Percentiles rank a stretch among this genome's conserved stretches.
Evolutionary conservation across 805 yeast genomes (phyloP).

Genomic region (Blastobotrys chiropterorum): DNA sequence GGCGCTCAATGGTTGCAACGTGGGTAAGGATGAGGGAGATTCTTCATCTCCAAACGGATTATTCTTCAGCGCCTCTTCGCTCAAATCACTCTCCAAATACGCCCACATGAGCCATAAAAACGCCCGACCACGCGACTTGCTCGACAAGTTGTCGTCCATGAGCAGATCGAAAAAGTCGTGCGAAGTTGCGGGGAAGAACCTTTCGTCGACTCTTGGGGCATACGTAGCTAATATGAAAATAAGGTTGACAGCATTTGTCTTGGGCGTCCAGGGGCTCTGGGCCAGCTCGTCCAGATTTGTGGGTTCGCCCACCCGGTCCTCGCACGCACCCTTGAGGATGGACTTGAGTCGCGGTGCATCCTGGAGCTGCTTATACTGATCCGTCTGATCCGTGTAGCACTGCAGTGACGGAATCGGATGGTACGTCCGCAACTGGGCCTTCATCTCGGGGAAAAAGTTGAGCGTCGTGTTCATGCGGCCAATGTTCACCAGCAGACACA

Average conservation of each 20-base stretch:
- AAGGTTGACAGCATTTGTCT: slow-evolving; percentile 66
- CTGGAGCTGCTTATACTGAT: slow-evolving; percentile 68
- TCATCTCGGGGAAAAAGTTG: slow-evolving; percentile 90
- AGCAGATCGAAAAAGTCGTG: slow-evolving; percentile 69
- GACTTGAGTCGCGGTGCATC: slow-evolving; percentile 93
- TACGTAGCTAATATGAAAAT: slow-evolving; percentile 67
- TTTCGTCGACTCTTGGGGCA: slow-evolving; percentile 45
- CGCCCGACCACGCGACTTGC: slow-evolving; percentile 60
- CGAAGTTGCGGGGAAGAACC: slow-evolving; percentile 29
- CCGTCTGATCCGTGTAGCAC: slow-evolving; percentile 48
- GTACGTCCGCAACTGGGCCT: slow-evolving; percentile 84
- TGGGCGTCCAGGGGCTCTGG: slow-evolving; percentile 29
- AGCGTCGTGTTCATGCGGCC: slow-evolving; percentile 95
- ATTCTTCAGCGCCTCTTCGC: slow-evolving; percentile 40
- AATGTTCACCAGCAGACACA: slow-evolving; percentile 80
- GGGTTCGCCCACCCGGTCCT: slow-evolving; percentile 47
- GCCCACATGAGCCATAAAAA: slow-evolving; percentile 81
- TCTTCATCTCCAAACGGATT: slow-evolving; percentile 53
- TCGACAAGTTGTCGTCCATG: slow-evolving; percentile 53
- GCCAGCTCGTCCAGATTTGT: slow-evolving; percentile 43
- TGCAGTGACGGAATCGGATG: slow-evolving; percentile 91
- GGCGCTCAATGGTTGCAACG: slow-evolving; percentile 25
- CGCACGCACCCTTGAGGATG: slow-evolving; percentile 81
- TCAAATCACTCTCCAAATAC: slow-evolving; percentile 66
- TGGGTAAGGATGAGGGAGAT: slow-evolving; percentile 38